Evolutionary conservation across 179 eudicot species (phyloP).

Genomic region (Amaranthus tricolor): DNA sequence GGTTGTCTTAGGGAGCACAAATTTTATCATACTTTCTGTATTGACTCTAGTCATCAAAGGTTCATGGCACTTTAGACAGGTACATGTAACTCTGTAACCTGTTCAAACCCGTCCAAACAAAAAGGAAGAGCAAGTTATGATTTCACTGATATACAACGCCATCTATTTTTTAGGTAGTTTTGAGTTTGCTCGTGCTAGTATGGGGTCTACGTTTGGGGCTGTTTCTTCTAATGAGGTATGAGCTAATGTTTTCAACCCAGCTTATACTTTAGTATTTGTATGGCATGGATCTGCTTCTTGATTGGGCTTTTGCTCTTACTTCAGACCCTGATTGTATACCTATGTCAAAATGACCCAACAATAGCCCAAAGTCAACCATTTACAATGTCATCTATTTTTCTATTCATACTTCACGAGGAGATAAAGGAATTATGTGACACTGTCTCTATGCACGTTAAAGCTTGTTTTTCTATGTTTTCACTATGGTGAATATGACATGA

Average conservation of each 20-base stretch:
- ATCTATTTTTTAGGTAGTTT: constrained; percentile 54
- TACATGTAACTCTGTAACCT: constrained; percentile 3
- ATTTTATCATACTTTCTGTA: constrained; percentile 78
- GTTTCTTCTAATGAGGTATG: constrained; percentile 85
- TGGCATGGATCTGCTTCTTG: background rate
- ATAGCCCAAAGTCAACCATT: too few species aligned
- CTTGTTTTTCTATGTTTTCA: background rate
- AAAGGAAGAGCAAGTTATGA: background rate
- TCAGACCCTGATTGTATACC: background rate
- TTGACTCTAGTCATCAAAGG: constrained; percentile 72
- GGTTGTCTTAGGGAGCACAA: constrained; percentile 75
- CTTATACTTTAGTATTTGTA: background rate
- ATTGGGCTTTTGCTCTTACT: background rate
- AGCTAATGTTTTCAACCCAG: background rate
- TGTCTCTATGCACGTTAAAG: too few species aligned
- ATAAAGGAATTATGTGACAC: too few species aligned
- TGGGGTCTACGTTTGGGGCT: constrained; percentile 94
- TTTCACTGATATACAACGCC: background rate
- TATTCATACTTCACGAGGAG: too few species aligned
- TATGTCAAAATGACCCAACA: too few species aligned
- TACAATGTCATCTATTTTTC: too few species aligned
- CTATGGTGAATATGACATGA: background rate
- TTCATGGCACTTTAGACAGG: constrained; percentile 94
- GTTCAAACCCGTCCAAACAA: too few species aligned
- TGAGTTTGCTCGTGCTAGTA: constrained; percentile 58